Percentiles rank a stretch among this genome's conserved stretches.
These are phyloP conservation scores for Achaetomium macrosporum DNA, from an alignment of 2,329 filamentous ascomycete species.

Conservation along the genomic window DNA sequence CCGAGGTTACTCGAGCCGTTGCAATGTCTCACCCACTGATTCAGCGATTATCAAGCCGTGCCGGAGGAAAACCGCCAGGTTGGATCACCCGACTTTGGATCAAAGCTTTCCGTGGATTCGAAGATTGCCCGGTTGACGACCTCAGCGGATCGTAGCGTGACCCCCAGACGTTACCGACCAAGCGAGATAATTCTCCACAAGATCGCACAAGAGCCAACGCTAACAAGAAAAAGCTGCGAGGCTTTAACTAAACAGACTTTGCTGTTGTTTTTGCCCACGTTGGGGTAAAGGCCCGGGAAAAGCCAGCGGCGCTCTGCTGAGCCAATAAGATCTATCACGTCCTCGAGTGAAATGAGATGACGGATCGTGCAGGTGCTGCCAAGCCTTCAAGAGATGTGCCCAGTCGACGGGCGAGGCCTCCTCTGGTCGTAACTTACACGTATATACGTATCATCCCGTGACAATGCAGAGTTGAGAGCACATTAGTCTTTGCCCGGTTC, in stretches of 20 bases:
- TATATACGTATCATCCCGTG: background rate
- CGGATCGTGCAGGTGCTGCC: constrained; percentile 2
- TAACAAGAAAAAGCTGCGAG: background rate
- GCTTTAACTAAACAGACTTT: background rate
- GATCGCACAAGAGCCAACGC: background rate
- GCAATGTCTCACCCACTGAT: background rate
- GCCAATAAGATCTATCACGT: constrained; percentile 6
- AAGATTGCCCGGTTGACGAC: background rate
- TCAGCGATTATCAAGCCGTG: background rate
- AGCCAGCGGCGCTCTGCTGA: background rate
- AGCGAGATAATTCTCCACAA: constrained; percentile 8
- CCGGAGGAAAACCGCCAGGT: background rate
- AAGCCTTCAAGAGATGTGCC: background rate
- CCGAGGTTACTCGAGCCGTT: background rate
- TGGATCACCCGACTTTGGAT: too few relatives aligned
- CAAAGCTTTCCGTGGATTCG: too few relatives aligned
- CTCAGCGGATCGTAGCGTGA: too few relatives aligned
- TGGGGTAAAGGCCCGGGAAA: background rate
- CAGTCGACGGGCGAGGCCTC: background rate
- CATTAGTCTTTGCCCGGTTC: too few relatives aligned
- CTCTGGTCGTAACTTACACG: background rate
- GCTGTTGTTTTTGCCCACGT: background rate
- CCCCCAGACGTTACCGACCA: background rate
- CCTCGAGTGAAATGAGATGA: constrained; percentile 10
- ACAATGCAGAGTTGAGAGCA: too few relatives aligned